A percentile compares a stretch with the other conserved stretches of the same genome.
phyloP scores from a whole-genome alignment of 31 red algal genomes.

The Asparagopsis taxiformis region DNA sequence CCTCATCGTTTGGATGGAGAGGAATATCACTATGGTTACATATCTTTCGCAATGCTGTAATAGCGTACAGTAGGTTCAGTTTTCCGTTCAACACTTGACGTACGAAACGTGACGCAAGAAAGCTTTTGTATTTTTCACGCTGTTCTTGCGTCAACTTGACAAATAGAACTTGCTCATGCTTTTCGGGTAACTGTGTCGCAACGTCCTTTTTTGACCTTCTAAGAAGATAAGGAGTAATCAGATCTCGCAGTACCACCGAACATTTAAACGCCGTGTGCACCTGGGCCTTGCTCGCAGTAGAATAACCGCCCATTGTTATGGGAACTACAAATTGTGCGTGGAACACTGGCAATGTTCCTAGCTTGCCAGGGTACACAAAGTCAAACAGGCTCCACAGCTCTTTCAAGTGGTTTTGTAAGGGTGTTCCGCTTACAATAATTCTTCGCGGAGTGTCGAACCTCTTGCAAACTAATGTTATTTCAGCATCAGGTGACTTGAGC shows the following conservation, averaged over 20 bases:
- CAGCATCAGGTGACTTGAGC: constrained; percentile 95
- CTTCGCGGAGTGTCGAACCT: constrained; percentile 91
- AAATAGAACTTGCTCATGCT: constrained; percentile 96
- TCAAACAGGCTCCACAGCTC: constrained; percentile 99
- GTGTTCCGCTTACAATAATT: constrained; percentile 93
- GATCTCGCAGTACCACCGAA: constrained; percentile 78
- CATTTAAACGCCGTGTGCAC: constrained; percentile 98
- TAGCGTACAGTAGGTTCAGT: constrained; percentile 89
- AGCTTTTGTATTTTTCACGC: constrained; percentile 78
- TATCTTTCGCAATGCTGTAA: constrained; percentile 94
- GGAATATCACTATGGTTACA: constrained; percentile 96
- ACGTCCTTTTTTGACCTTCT: constrained; percentile 95
- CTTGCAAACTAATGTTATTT: constrained; percentile 91
- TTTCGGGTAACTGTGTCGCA: constrained; percentile 88
- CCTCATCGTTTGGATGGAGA: constrained; percentile 46
- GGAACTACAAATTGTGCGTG: constrained; percentile 94
- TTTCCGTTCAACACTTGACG: constrained; percentile 77
- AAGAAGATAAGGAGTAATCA: constrained; percentile 91
- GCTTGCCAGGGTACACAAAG: constrained; percentile 96
- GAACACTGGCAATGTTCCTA: constrained; percentile 95
- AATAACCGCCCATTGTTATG: constrained; percentile 94
- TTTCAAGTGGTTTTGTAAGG: constrained; percentile 95
- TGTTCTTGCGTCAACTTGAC: constrained; percentile 80
- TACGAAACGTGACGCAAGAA: constrained; percentile 76
- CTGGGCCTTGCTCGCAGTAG: constrained; percentile 84